These are phyloP conservation scores for Chalaropsis thielavioides DNA, from an alignment of 2,329 filamentous ascomycete species.

Conservation along the genomic window DNA sequence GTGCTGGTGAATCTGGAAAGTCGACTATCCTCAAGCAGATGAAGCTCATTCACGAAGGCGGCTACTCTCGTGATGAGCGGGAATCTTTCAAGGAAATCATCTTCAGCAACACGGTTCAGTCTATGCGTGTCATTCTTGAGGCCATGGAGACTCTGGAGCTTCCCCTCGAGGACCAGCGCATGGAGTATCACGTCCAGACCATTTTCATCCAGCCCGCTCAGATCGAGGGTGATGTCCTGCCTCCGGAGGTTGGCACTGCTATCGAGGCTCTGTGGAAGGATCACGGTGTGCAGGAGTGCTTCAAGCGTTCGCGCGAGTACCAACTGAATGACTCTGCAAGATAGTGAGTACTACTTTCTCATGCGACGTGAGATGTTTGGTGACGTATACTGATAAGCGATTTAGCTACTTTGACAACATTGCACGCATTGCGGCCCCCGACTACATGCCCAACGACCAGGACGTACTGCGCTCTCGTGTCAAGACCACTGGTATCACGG, in stretches of 20 bases:
- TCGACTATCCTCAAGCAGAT: constrained; percentile 98
- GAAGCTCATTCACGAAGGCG: constrained; percentile 99
- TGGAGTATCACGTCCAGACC: constrained; percentile 95
- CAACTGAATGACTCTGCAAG: constrained; percentile 91
- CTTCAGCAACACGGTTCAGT: constrained; percentile 56
- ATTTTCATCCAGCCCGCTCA: constrained; percentile 98
- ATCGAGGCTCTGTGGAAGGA: constrained; percentile 91
- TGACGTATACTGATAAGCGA: constrained; percentile 26
- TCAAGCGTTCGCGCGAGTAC: constrained; percentile 90
- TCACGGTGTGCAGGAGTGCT: constrained; percentile 82
- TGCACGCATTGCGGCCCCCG: constrained; percentile 73
- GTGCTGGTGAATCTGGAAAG: constrained; percentile 87
- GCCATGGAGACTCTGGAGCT: constrained; percentile 58
- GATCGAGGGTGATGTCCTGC: constrained; percentile 86
- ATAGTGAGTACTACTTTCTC: constrained; percentile 52
- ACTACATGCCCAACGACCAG: constrained; percentile 91
- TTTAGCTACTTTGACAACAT: constrained; percentile 89
- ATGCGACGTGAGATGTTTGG: too few relatives aligned
- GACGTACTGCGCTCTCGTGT: constrained; percentile 91
- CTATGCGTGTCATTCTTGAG: constrained; percentile 54
- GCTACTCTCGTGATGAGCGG: constrained; percentile 81
- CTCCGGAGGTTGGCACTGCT: constrained; percentile 85
- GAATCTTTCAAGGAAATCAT: constrained; percentile 59
- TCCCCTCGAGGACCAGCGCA: constrained; percentile 76
- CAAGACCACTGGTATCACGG: constrained; percentile 94